Evolutionary conservation across 371 early-diverging fungal genomes (phyloP), one percentile per base, ranked within the genome.

Genomic region (Conidiobolus incongruus): DNA sequence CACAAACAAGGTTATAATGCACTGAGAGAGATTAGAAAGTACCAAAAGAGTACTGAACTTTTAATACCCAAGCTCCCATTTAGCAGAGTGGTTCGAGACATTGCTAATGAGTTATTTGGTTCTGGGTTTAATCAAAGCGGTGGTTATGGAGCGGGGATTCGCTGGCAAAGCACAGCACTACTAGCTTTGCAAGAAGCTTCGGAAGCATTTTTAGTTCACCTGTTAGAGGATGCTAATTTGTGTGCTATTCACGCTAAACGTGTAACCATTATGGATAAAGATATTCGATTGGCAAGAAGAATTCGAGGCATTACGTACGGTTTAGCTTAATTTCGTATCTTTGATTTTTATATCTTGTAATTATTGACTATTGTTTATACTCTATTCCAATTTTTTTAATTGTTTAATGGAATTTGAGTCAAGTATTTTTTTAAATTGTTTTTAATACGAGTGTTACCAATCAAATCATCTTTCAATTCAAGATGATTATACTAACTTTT

Each of bases 201-300:
- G 0, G 96, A 95, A 50, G 77, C 81, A 2, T 93, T 69, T 55
- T 48, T 95, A 49, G 77, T 82, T 1, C 77, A 78, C 49, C 52
- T 95, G 31, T 80, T 95, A 54, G 94, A 95, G 53, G 91, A 92
- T 56, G 78, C 92, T 1, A 87, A 85, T 51, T 65, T 83, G 22
- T 92, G 91, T 52, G 90, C 93, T 0, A 76, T 88, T 38, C 94
- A 95, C 51, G 92, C 91, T 4, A 90, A 85, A 58, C 67, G 96
- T 20, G 92, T 92, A 12, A 95, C 96, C 0, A 52, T 93, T 11
- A 81, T 89, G 82, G 75, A 77, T 37, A 73, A 75, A 40, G 96
- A 95, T 57, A 78, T 95, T 36, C 81, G 84, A 47, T 69, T 95
- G 15, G 93, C 91, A 10, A 60, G 84, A 42, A 71, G 89, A 22